A percentile compares a stretch with the other conserved stretches of the same genome.
These are phyloP conservation scores for Candida odintsovae DNA, from an alignment of 805 yeast species.

Conservation along the genomic window DNA sequence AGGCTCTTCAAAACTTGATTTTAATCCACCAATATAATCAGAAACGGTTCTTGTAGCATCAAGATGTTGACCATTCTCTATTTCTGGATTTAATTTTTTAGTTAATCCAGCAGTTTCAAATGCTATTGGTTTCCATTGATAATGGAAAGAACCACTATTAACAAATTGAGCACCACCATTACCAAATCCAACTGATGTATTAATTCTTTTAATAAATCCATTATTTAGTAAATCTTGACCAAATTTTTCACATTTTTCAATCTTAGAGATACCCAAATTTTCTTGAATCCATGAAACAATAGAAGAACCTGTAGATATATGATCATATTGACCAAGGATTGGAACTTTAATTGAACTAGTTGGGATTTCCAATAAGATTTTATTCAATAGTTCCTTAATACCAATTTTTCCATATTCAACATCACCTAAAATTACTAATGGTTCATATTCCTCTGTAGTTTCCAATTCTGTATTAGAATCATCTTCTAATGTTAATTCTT, in stretches of 20 bases:
- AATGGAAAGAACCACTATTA: slow-evolving; percentile 65
- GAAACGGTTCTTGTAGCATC: slow-evolving; percentile 16
- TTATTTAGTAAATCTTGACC: slow-evolving; percentile 65
- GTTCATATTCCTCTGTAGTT: slow-evolving; percentile 19
- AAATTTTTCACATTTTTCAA: slow-evolving; percentile 59
- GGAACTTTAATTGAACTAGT: slow-evolving; percentile 54
- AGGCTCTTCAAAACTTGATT: slow-evolving; percentile 39
- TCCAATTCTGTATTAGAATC: background rate
- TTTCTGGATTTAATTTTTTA: slow-evolving; percentile 19
- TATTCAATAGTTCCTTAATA: slow-evolving; percentile 35
- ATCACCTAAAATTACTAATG: slow-evolving; percentile 30
- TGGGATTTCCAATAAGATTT: slow-evolving; percentile 45
- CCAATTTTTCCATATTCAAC: slow-evolving; percentile 32
- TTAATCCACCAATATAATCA: slow-evolving; percentile 19
- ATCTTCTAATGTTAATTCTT: slow-evolving; percentile 16
- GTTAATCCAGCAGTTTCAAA: slow-evolving; percentile 43
- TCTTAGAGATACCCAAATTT: slow-evolving; percentile 36
- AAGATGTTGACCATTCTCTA: background rate
- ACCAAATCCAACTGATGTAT: slow-evolving; percentile 58
- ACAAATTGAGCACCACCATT: slow-evolving; percentile 72
- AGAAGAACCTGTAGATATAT: slow-evolving; percentile 55
- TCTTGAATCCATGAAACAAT: slow-evolving; percentile 56
- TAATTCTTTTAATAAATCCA: slow-evolving; percentile 50
- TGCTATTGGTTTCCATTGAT: slow-evolving; percentile 76
- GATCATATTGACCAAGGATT: slow-evolving; percentile 60